Evolutionary conservation across 2,329 filamentous ascomycete species (phyloP).

Genomic region (Monosporascus sp.): DNA sequence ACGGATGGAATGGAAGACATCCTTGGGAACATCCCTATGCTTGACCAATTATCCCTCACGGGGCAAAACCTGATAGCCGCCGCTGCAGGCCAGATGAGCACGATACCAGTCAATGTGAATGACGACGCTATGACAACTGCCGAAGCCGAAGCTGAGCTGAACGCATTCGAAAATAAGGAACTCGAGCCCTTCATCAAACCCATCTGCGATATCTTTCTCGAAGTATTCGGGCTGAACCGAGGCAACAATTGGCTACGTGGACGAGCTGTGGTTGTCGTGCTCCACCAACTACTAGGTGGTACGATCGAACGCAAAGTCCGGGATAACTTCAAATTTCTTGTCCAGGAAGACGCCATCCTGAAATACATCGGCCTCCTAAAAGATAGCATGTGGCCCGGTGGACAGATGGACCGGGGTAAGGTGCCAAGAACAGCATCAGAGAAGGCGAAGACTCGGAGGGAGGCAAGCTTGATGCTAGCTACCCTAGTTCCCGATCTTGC

Average conservation of each 20-base stretch:
- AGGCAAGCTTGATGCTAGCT: constrained; percentile 83
- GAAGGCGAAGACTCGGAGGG: constrained; percentile 73
- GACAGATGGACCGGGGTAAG: constrained; percentile 44
- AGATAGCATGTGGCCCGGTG: constrained; percentile 78
- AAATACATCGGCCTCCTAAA: constrained; percentile 70
- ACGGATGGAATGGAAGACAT: constrained; percentile 98
- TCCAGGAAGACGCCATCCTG: constrained; percentile 74
- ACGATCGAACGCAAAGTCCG: constrained; percentile 95
- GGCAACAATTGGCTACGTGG: constrained; percentile 97
- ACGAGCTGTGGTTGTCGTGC: constrained; percentile 88
- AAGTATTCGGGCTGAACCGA: constrained; percentile 88
- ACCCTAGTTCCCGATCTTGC: constrained; percentile 88
- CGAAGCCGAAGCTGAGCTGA: constrained; percentile 90
- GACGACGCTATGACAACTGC: constrained; percentile 50
- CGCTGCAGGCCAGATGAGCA: constrained; percentile 59
- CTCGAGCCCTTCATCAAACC: constrained; percentile 96
- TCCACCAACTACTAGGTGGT: constrained; percentile 91
- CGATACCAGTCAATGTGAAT: constrained; percentile 45
- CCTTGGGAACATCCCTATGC: constrained; percentile 87
- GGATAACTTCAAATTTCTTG: constrained; percentile 68
- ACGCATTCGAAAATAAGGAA: constrained; percentile 86
- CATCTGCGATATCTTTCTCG: constrained; percentile 95
- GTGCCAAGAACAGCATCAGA: constrained; percentile 61
- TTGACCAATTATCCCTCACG: constrained; percentile 89
- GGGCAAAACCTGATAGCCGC: constrained; percentile 87